Base-by-base conservation (phyloP, 495 filamentous ascomycete genomes). In the Baudoinia panamericana region DNA sequence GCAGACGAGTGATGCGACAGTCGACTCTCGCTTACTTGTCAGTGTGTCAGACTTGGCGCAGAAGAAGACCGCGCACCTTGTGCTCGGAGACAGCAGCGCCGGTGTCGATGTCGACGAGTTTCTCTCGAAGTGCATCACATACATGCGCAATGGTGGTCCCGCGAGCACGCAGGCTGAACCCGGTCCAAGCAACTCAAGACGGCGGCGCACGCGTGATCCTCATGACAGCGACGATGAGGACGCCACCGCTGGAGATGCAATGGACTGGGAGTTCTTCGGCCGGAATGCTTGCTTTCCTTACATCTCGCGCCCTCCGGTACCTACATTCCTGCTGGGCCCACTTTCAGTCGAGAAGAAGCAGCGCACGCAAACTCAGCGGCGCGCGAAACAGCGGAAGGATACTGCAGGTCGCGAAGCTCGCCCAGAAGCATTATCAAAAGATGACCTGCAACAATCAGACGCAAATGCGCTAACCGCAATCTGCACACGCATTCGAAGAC, bases 61-160 rank as follows among this genome's bases (percentile, higher is more conserved):
- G 41, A 81, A 82, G 41, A 84, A 80, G 49, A 74, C 77, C 0
- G 62, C 75, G 20, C 73, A 80, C 23, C 63, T 85, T 8, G 76
- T 77, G 3, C 62, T 80, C 1, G 88, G 86, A 6, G 76, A 78
- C 41, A 53, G 67, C 4, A 68, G 69, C 5, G 72, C 75, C 24
- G 82, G 85, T 2, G 64, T 97, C 18, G 92, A 97, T 51, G 70
- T 92, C 0, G 88, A 96, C 48, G 84, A 93, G 45, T 95, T 96
- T 53, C 78, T 96, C 7, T 82, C 82, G 0, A 94, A 92, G 57
- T 88, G 81, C 56, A 82, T 92, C 32, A 71, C 69, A 1, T 96
- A 78, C 56, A 97, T 97, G 92, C 71, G 73, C 11, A 61, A 67
- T 9, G 77, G 75, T 23, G 56, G 57, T 3, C 37, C 50, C 7